Base-by-base conservation (phyloP, 768 basidiomycete genomes). In the Trametes sanguinea region DNA sequence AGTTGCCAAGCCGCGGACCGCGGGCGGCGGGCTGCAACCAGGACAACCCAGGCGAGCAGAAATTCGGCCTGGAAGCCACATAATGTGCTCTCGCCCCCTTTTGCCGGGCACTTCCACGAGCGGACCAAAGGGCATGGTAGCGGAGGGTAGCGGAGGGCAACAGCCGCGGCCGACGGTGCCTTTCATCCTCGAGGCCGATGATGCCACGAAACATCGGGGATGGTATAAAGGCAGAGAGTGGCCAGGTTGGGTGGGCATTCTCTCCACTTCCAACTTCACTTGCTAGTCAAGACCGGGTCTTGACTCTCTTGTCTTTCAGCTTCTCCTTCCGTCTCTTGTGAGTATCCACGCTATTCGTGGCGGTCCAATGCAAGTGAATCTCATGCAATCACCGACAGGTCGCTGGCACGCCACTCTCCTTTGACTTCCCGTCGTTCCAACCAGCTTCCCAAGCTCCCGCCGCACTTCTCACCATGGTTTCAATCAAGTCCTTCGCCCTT, bases 271-370 rank as follows among this genome's bases (percentile, higher is more conserved):
- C 63, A 72, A 37, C 35, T 37, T 53, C 45, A 54, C 51, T 68
- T 59, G 56, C 43, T 70, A 73, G 75, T 73, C 81, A 82, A 81
- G 81, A 80, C 82, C 75, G 82, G 81, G 78, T 82, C 80, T 81
- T 81, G 79, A 76, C 69, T 69, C 45, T 68, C 63, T 54, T 40
- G 67, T 69, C 42, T 43, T 43, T 22, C 22, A 22, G 22, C 42
- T 43, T 43, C 42, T n/a, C 14, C 2, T 13, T 43, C 13, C 7
- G 9, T 43, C 2, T 3, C 42, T 43, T 43, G 42, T n/a, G n/a
- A 13, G 42, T 43, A 43, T 2, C 2, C 1, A 22, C 1, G 22
- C 22, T 1, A 22, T 22, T 1, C 22, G 22, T 22, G 1, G 22
- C 22, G 22, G 22, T 22, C 22, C 1, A 1, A 22, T 22, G 22